Evolutionary conservation across 345 rosid genomes (phyloP).

Genomic region (Bruguiera parviflora): DNA sequence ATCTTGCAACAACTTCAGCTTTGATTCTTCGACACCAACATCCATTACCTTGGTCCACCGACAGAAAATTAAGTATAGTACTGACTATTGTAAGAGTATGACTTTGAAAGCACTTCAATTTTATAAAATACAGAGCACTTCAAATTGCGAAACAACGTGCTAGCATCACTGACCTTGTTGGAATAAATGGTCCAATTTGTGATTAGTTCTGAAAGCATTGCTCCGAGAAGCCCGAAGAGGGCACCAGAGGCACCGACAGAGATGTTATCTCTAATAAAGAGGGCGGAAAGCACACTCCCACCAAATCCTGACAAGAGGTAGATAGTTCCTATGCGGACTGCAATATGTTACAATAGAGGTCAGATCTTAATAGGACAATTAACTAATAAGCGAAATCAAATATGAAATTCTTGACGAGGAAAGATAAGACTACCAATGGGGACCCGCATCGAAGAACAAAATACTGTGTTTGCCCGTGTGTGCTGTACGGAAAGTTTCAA

Average conservation of each 20-base stretch:
- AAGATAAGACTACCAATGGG: background rate
- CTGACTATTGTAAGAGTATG: background rate
- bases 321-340: constrained; percentile 25
- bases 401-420: background rate
- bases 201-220: constrained; percentile 30
- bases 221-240: constrained; percentile 27
- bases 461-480: too few species aligned
- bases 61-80: background rate
- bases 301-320: constrained; percentile 27
- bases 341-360: background rate
- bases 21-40: too few species aligned
- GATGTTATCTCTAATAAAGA: constrained; percentile 22
- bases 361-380: background rate
- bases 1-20: too few species aligned
- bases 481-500: background rate
- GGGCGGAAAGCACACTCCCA: constrained; percentile 21
- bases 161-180: constrained; percentile 17
- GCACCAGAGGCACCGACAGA: constrained; percentile 32
- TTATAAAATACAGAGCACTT: too few species aligned
- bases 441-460: too few species aligned
- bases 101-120: too few species aligned
- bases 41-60: background rate
- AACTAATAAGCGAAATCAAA: background rate
- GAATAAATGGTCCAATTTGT: constrained; percentile 29
- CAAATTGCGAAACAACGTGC: background rate